Evolutionary conservation across 305 asterid genomes (phyloP), one percentile per base, ranked within the genome.

Genomic region (Fraxinus nigra): DNA sequence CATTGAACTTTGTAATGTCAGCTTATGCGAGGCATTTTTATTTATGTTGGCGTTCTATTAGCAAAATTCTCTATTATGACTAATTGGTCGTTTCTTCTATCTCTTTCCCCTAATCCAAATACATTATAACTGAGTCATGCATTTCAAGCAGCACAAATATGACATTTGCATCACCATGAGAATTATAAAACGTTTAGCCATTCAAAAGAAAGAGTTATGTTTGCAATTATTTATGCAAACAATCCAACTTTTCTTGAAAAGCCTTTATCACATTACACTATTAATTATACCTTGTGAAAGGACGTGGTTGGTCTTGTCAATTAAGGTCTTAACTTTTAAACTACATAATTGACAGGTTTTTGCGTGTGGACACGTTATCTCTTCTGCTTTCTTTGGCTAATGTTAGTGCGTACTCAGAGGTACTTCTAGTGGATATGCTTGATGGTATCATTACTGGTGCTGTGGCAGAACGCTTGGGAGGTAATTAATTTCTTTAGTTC

Each of bases 381-480:
- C 89, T 95, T 88, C 85, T 95, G 77, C 98, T 94, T 79, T 94
- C 97, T 54, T 72, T 95, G 85, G 97, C 97, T 77, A 95, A 94
- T 85, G 90, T 93, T 76, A 90, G 95, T 35, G 90, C 98, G 43
- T 86, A 91, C 72, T 91, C 97, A 0, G 89, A 94, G 85, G 97
- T 95, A 78, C 94, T 95, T 87, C 91, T 92, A 33, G 93, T 95
- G 88, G 99, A 95, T 87, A 92, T 85, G 94, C 86, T 95, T 26
- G 94, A 93, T 81, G 99, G 99, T 74, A 28, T 95, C 63, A 76
- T 95, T 72, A 91, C 95, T 30, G 98, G 97, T 80, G 90, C 97
- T 43, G 94, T 93, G 59, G 97, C 97, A 2, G 99, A 95, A 88
- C 97, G 99, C 70, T 83, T 95, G 87, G 99, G 98, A 94, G 98